A percentile compares a stretch with the other conserved stretches of the same genome.
These are phyloP conservation scores for Ceriops zippeliana DNA, from an alignment of 345 rosid species.

Conservation along the genomic window DNA sequence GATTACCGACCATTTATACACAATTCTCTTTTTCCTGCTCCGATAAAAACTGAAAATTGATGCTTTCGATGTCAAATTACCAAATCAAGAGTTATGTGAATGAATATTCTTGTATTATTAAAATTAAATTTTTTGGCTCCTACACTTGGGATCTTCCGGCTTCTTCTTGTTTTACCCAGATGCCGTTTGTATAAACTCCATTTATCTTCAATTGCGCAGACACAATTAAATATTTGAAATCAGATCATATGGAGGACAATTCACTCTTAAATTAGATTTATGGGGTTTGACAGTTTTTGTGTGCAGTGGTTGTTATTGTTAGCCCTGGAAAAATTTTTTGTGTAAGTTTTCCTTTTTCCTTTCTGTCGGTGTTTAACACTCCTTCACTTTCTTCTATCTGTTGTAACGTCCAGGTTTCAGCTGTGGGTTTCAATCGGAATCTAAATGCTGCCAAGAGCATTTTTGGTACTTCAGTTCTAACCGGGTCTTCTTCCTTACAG, in stretches of 20 bases:
- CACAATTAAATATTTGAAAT: not conserved
- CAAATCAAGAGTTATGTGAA: too few relatives aligned
- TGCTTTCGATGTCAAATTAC: too few relatives aligned
- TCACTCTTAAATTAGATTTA: not conserved
- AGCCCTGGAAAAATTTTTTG: not conserved
- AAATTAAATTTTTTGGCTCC: too few relatives aligned
- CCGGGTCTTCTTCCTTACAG: conserved; percentile 51
- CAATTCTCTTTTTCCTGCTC: not conserved
- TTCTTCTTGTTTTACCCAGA: too few relatives aligned
- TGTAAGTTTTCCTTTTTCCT: not conserved
- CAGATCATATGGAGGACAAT: not conserved
- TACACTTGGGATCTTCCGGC: too few relatives aligned
- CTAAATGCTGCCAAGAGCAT: conserved; percentile 31
- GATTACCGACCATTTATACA: not conserved
- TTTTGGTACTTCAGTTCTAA: conserved; percentile 45
- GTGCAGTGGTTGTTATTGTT: not conserved
- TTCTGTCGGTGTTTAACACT: not conserved
- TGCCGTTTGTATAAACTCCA: not conserved
- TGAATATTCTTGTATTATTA: too few relatives aligned
- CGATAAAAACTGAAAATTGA: not conserved
- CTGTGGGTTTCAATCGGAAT: conserved; percentile 37
- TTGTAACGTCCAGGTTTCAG: conserved; percentile 34
- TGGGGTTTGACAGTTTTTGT: not conserved
- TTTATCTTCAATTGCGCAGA: too few relatives aligned
- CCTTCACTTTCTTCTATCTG: not conserved